Evolutionary conservation across 768 basidiomycete genomes (phyloP), one percentile per base, ranked within the genome.

Genomic region (Lanmaoa rubissima): DNA sequence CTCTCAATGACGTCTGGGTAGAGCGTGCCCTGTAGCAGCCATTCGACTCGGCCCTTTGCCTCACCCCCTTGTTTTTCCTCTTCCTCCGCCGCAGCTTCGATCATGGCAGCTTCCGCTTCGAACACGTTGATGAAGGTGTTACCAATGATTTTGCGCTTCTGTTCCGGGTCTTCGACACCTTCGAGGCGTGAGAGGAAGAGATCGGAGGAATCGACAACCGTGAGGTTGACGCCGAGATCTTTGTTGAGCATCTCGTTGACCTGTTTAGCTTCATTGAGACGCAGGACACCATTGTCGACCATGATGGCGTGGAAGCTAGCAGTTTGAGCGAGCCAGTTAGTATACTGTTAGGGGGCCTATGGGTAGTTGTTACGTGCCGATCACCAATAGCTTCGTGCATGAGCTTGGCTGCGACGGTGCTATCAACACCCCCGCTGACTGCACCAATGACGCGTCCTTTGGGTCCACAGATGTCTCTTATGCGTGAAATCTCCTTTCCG

Each of bases 341-440:
- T 28, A 36, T 54, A 53, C 32, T 26, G 17, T 10, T 55, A 50
- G 5, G 26, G 14, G 19, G 43, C 24, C n/a, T 43, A 31, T 1
- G 16, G 11, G 26, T n/a, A 16, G 40, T 19, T 26, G 12, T 62
- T 78, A 35, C 62, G 42, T 67, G 92, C 93, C 96, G 83, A 71
- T 98, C 94, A 31, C 97, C 97, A 65, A 99, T 98, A 28, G 97
- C 97, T 77, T 98, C 95, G 64, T 98, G 95, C 97, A 99, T 99
- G 58, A 99, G 81, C 74, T 98, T 98, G 42, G 97, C 97, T 5
- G 97, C 97, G 16, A 99, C 97, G 0, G 94, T 94, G 61, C 94
- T 96, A 71, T 98, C 97, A 47, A 99, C 97, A 48, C 97, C 97
- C 28, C 97, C 97, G 59, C 89, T 92, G 48, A 98, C 96, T 14